Evolutionary conservation across 306 rosid genomes (phyloP).

Genomic region (Senna tora): DNA sequence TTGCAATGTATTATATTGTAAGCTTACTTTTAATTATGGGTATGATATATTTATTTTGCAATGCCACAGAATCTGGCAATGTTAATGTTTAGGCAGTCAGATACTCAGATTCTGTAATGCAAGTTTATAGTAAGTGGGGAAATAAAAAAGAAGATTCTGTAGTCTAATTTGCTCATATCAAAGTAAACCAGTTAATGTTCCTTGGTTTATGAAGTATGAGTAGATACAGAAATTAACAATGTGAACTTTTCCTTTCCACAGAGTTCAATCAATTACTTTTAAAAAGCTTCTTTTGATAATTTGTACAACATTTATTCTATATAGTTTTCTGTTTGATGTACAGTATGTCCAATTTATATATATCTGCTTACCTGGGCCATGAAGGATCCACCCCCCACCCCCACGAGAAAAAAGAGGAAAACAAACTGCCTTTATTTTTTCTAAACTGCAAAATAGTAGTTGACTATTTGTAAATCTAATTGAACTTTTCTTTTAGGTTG

Average conservation of each 20-base stretch:
- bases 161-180: neutral
- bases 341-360: too few relatives aligned
- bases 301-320: neutral
- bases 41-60: neutral
- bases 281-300: conserved; percentile 23
- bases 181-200: neutral
- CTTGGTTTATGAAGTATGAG: neutral
- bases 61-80: neutral
- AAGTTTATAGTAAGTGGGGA: neutral
- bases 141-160: neutral
- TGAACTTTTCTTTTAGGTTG: conserved; percentile 61
- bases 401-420: too few relatives aligned
- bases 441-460: conserved; percentile 18
- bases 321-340: too few relatives aligned
- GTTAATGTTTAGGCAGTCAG: conserved; percentile 29
- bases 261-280: conserved; percentile 18
- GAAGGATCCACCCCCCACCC: too few relatives aligned
- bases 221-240: neutral
- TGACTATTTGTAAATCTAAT: conserved; percentile 37
- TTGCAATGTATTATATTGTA: conserved; percentile 18
- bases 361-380: too few relatives aligned
- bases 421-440: neutral
- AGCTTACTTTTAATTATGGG: conserved; percentile 3
- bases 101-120: conserved; percentile 30
- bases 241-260: conserved; percentile 5